phyloP scores from a whole-genome alignment of 2,329 filamentous ascomycete species.

The Sarocladiaceae sp. region DNA sequence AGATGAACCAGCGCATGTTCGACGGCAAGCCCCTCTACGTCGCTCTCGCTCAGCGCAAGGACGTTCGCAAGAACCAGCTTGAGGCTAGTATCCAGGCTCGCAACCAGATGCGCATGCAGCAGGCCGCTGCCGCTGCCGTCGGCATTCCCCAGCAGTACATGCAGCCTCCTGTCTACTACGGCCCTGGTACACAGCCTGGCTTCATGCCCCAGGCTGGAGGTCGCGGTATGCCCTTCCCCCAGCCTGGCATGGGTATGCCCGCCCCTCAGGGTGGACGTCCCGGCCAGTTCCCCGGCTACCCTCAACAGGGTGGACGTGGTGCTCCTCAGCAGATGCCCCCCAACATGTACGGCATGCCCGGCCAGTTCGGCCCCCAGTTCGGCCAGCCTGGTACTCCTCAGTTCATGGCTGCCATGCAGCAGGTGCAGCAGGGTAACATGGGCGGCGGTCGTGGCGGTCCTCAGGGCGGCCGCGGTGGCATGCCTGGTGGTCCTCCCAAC shows the following conservation, averaged over 20 bases:
- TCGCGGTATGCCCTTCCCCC: conserved; percentile 64
- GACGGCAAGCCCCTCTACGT: conserved; percentile 96
- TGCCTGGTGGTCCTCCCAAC: conserved; percentile 69
- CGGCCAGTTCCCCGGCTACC: conserved; percentile 81
- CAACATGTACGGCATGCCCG: conserved; percentile 77
- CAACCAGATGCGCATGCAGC: conserved; percentile 98
- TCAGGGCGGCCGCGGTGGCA: conserved; percentile 66
- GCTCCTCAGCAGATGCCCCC: conserved; percentile 84
- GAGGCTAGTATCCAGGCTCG: conserved; percentile 99
- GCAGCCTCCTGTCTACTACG: conserved; percentile 89
- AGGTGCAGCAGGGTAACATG: conserved; percentile 61
- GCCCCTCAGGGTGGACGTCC: conserved; percentile 77
- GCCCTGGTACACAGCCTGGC: conserved; percentile 71
- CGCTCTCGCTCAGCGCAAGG: conserved; percentile 97
- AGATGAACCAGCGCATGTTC: conserved; percentile 99
- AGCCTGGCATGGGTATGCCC: conserved; percentile 61
- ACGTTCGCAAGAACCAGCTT: conserved; percentile 98
- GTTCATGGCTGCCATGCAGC: conserved; percentile 78
- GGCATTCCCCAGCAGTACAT: conserved; percentile 87
- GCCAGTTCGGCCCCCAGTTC: conserved; percentile 77
- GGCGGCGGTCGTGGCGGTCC: conserved; percentile 60
- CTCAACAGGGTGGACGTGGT: conserved; percentile 83
- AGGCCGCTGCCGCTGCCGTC: conserved; percentile 77
- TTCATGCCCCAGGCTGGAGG: conserved; percentile 60
- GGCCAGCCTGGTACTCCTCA: conserved; percentile 76